Base-by-base conservation (phyloP, 305 asterid genomes). In the Caryopteris hybrid region DNA sequence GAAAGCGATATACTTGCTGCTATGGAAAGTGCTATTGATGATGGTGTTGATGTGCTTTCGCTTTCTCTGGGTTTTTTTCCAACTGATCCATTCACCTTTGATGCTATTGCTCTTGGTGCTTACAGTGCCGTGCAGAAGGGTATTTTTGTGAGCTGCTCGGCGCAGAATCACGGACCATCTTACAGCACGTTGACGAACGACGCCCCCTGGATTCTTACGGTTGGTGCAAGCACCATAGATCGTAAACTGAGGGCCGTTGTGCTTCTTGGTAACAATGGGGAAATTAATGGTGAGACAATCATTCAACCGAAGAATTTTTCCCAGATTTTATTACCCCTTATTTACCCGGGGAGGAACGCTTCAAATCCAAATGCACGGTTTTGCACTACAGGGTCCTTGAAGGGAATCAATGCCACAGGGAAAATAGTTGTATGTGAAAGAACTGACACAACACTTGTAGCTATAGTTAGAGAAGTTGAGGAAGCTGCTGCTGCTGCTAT, bases 191-290 rank as follows among this genome's bases (percentile, higher is more conserved):
- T 38, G 22, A 4, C 39, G 6, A 69, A 70, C 5, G 74, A 29
- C 5, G 75, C 70, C n/a, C 75, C 70, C 0, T 71, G 64, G 70
- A 71, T 71, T 12, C 72, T 72, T 0, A 72, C 77, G 0, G 72
- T 72, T 0, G 72, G 77, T 3, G 72, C 77, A 2, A 54, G 51
- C 38, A 55, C 66, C 27, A 46, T 25, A 54, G 75, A 70, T 8
- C 33, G 61, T 8, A 58, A n/a, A 12, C 23, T 69, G 1, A 16
- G 5, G 8, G 54, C 41, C 1, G 5, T 3, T 36, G 52, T n/a
- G 6, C 33, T 59, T 8, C 68, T 60, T 4, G 74, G 68, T 4
- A 69, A 60, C 39, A 6, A 14, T 4, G 62, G 34, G 16, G 34
- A 50, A 8, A 16, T 69, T 6, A 23, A 38, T 7, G 62, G 74